Evolutionary conservation across 2,329 filamentous ascomycete genomes (phyloP).

Genomic region (Colletotrichum sp.): DNA sequence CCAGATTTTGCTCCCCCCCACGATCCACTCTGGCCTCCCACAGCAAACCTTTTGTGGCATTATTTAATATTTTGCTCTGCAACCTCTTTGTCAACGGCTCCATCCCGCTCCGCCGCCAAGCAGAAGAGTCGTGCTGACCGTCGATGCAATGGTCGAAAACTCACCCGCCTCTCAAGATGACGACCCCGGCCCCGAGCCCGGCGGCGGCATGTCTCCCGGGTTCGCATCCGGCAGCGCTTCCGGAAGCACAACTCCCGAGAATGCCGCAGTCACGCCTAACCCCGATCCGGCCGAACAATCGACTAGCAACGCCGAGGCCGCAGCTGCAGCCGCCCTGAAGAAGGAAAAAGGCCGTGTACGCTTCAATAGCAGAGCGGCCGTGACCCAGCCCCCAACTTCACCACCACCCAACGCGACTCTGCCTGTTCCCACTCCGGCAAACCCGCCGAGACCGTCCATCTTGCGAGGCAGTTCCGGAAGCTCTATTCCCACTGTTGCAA

Average conservation of each 20-base stretch:
- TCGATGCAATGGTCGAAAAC: slow-evolving; percentile 21
- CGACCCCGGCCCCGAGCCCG: slow-evolving; percentile 19
- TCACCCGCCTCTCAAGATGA: slow-evolving; percentile 19
- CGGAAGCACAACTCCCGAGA: neutral
- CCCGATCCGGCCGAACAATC: neutral
- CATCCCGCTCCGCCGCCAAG: neutral
- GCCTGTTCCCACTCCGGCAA: neutral
- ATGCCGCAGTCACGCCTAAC: neutral
- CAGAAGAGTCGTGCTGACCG: neutral
- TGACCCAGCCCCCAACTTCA: slow-evolving; percentile 28
- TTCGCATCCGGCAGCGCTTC: neutral
- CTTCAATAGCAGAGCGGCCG: slow-evolving; percentile 51
- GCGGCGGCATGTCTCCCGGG: neutral
- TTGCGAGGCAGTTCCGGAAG: slow-evolving; percentile 46
- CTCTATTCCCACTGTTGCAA: slow-evolving; percentile 33
- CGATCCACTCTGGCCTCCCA: slow-evolving; percentile 15
- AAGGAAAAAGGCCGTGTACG: slow-evolving; percentile 53
- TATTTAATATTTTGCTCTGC: neutral
- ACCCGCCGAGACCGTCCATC: slow-evolving; percentile 37
- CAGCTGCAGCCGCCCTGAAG: slow-evolving; percentile 29
- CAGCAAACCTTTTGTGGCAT: neutral
- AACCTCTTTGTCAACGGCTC: neutral
- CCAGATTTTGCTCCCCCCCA: slow-evolving; percentile 11
- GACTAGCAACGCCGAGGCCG: slow-evolving; percentile 3
- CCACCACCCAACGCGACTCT: slow-evolving; percentile 15